These are phyloP conservation scores for Globisporangium splendens DNA, from an alignment of 352 stramenopile genomes.

Conservation along the genomic window DNA sequence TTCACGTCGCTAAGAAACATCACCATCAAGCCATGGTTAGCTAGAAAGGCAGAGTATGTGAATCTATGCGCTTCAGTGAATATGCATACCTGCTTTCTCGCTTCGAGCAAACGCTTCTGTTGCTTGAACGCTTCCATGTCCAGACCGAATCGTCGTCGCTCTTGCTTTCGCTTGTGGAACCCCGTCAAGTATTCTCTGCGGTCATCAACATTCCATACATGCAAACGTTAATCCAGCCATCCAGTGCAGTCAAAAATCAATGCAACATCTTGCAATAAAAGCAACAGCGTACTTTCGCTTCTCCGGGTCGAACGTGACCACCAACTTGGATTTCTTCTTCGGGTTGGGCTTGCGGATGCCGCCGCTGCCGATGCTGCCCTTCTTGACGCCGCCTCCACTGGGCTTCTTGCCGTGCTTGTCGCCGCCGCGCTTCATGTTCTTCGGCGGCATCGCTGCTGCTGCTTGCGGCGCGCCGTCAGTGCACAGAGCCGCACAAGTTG, in stretches of 20 bases:
- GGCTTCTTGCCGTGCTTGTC: slow-evolving; percentile 28
- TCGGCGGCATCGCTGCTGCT: slow-evolving; percentile 4
- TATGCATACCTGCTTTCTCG: slow-evolving; percentile 60
- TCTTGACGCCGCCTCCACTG: slow-evolving; percentile 17
- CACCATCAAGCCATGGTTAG: not conserved
- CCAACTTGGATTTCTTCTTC: slow-evolving; percentile 85
- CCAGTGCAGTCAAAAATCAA: not conserved
- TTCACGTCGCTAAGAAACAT: slow-evolving; percentile 39
- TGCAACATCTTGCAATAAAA: not conserved
- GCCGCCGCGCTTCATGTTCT: slow-evolving; percentile 17
- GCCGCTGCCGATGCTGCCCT: slow-evolving; percentile 15
- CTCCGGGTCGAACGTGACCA: slow-evolving; percentile 83
- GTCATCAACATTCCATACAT: not conserved
- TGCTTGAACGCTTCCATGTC: slow-evolving; percentile 90
- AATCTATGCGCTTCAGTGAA: not conserved
- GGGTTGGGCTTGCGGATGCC: slow-evolving; percentile 30
- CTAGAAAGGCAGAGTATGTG: not conserved
- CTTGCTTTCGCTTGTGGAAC: slow-evolving; percentile 87
- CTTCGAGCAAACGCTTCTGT: slow-evolving; percentile 77
- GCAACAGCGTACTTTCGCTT: slow-evolving; percentile 68
- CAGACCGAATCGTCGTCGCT: slow-evolving; percentile 78
- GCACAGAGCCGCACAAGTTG: slow-evolving; percentile 6
- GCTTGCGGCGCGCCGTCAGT: slow-evolving; percentile 11
- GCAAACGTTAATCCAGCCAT: not conserved
- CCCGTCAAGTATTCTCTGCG: slow-evolving; percentile 79